Conservation (phyloP, 441 rosid genomes). For the Bocquillonia castaneifolia region DNA sequence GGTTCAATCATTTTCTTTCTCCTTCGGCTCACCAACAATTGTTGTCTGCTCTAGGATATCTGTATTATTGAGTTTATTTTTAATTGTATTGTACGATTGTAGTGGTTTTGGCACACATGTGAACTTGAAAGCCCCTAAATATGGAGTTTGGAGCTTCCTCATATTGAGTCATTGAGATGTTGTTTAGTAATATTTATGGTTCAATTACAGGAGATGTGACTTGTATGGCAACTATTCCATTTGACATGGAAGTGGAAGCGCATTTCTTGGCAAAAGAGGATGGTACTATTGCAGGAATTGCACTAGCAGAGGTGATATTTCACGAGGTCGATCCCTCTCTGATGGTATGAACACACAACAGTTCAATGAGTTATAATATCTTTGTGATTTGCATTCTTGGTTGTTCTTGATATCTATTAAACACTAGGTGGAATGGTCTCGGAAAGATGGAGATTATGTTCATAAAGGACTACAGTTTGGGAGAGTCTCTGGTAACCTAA, state of each 20-base stretch:
- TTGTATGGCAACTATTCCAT: constrained; percentile 82
- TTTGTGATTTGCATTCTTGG: constrained; percentile 19
- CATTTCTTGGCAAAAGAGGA: constrained; percentile 84
- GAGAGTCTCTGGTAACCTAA: constrained; percentile 57
- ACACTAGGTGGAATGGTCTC: constrained; percentile 76
- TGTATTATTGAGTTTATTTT: constrained; percentile 9
- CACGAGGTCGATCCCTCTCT: constrained; percentile 72
- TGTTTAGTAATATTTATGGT: constrained; percentile 22
- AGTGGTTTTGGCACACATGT: not conserved
- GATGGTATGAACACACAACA: constrained; percentile 38
- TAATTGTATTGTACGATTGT: not conserved
- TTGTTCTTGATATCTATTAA: constrained; percentile 17
- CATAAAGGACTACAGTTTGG: constrained; percentile 85
- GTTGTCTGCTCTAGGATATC: not conserved
- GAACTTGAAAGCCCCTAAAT: not conserved
- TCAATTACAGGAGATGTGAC: constrained; percentile 75
- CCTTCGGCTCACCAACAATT: not conserved
- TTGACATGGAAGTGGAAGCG: constrained; percentile 84
- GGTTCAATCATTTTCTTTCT: constrained; percentile 34
- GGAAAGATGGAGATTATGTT: constrained; percentile 74
- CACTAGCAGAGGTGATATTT: constrained; percentile 79
- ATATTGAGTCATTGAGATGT: not conserved
- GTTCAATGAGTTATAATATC: constrained; percentile 14
- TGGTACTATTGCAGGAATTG: constrained; percentile 75
- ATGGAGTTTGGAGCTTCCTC: not conserved